Evolutionary conservation across 2,329 filamentous ascomycete species (phyloP), one percentile per base, ranked within the genome.

Genomic region (Neonectria faginata): DNA sequence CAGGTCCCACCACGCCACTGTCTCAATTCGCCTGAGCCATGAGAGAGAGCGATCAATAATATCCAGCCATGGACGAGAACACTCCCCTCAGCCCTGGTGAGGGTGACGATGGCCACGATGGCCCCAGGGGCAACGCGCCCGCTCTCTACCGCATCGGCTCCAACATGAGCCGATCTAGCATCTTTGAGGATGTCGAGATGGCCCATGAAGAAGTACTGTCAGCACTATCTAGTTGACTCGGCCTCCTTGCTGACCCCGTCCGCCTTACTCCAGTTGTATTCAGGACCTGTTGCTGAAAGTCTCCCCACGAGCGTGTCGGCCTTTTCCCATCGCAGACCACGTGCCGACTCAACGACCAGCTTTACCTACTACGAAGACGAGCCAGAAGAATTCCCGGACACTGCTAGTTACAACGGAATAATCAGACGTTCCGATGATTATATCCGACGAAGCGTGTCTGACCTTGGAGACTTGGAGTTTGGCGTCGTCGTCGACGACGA

Each of bases 111-210:
- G 62, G 56, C 52, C 65, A 64, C 41, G 60, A 66, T 33, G 62
- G 57, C 57, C 64, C 64, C 10, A 66, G 52, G 48, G 57, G 68
- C 55, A 72, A 75, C 63, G 74, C 62, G 44, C 71, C 60, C 53
- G 60, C 76, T 56, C 76, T 92, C 67, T 92, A 93, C 78, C 84
- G 90, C 58, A 84, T 91, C 60, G 84, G 85, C 69, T 91, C 90
- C 56, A 92, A 92, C 74, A 84, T 89, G 73, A 93, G 91, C 80
- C 89, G 86, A 79, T 85, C 90, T 39, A 97, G 93, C 79, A 90
- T 97, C 71, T 91, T 97, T 72, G 93, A 93, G 70, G 93, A 97
- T 79, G 94, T 98, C n/a, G 95, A 97, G 78, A 98, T 99, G 96
- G 95, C 96, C 20, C 93, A 97, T 56, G 93, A 97, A 77, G 95